Evolutionary conservation across 2,329 filamentous ascomycete genomes (phyloP), one percentile per base, ranked within the genome.

Genomic region (Pseudogymnoascus sp.): DNA sequence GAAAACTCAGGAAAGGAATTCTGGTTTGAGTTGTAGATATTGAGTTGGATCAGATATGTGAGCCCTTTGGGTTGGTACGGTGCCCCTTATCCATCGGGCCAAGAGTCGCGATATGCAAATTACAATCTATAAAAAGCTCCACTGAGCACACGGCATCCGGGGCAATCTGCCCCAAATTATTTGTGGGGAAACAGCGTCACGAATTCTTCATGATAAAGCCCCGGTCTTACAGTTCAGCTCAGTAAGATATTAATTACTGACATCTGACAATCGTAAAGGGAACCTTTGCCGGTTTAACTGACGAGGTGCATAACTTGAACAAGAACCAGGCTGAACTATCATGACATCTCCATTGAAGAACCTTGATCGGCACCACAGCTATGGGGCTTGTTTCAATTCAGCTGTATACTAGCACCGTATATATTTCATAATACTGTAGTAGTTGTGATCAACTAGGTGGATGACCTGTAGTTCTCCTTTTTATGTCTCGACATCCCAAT

Each of bases 111-210:
- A 56, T 56, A 56, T 33, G 28, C 50, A 56, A 56, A 56, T 56
- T 56, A 56, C 50, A 56, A 56, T 56, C 50, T 56, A 56, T 56
- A 56, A 56, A 56, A 56, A 56, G 50, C 50, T 33, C 50, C 28
- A 56, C 50, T 11, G 50, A 56, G 50, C 50, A 56, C 28, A 56
- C 50, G 50, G 28, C 50, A 33, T 56, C 50, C 28, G 50, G 46
- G 50, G 50, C 50, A 56, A 56, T 56, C 50, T 56, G 28, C 28
- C 50, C 11, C 50, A 56, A 56, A 56, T 56, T 56, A 56, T 56
- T 56, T 56, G 50, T 56, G 50, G 50, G 50, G 50, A 56, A 56
- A 14, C 24, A 56, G 50, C 50, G 50, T 56, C 50, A 56, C 50
- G 28, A 7, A 56, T 56, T 33, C 50, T 14, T 50, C 43, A 28